Conservation (phyloP, 352 stramenopile genomes). For the Pythium utonaiense region DNA sequence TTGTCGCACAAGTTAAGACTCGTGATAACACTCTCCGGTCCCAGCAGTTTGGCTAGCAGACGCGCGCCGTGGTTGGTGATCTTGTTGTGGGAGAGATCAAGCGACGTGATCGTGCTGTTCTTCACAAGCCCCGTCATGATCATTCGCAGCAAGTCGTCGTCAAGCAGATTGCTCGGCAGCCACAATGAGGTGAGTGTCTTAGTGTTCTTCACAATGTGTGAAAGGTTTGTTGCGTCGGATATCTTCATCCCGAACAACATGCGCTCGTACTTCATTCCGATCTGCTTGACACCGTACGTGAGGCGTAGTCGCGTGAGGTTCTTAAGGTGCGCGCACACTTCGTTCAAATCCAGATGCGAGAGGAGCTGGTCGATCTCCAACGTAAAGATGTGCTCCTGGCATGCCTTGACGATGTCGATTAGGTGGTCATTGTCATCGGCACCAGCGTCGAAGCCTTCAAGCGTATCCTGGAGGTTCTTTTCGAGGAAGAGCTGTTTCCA, state of each 20-base stretch:
- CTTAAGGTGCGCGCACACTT: slow-evolving; percentile 77
- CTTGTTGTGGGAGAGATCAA: slow-evolving; percentile 95
- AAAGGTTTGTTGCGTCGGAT: slow-evolving; percentile 87
- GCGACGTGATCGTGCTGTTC: slow-evolving; percentile 90
- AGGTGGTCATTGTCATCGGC: slow-evolving; percentile 54
- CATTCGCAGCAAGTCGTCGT: slow-evolving; percentile 92
- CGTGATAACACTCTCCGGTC: slow-evolving; percentile 86
- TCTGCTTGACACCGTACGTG: slow-evolving; percentile 86
- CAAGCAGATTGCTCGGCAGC: slow-evolving; percentile 87
- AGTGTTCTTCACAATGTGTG: slow-evolving; percentile 81
- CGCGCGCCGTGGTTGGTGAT: slow-evolving; percentile 91
- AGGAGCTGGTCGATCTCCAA: slow-evolving; percentile 87
- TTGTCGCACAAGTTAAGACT: slow-evolving; percentile 91
- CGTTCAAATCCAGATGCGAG: slow-evolving; percentile 86
- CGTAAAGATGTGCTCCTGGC: slow-evolving; percentile 88
- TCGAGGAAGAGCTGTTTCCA: slow-evolving; percentile 94
- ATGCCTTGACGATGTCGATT: slow-evolving; percentile 68
- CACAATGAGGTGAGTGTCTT: slow-evolving; percentile 87
- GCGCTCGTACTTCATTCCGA: slow-evolving; percentile 94
- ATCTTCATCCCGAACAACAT: slow-evolving; percentile 96
- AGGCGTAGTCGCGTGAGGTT: slow-evolving; percentile 88
- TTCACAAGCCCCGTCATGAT: slow-evolving; percentile 92
- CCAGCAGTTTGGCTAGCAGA: slow-evolving; percentile 88
- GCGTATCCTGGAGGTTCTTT: slow-evolving; percentile 63
- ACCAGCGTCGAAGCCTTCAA: slow-evolving; percentile 74